Percentiles rank a stretch among this genome's conserved stretches.
phyloP scores from a whole-genome alignment of 1,284 basidiomycete species.

The Sporisorium iseilematis-ciliati region DNA sequence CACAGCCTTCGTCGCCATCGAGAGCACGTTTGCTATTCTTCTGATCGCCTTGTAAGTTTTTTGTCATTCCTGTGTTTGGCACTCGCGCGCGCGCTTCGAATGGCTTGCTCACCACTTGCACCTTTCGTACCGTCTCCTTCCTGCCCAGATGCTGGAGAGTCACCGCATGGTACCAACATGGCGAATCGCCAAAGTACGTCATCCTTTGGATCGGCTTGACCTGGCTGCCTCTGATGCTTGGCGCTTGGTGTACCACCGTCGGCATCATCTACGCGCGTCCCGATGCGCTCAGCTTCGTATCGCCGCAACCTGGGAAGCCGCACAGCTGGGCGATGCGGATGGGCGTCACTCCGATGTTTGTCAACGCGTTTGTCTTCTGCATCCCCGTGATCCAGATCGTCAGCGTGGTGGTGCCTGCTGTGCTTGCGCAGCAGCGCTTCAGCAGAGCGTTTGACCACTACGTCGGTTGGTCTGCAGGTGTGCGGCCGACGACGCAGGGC shows the following conservation, averaged over 20 bases:
- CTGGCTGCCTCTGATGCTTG: slow-evolving; percentile 40
- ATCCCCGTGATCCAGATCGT: slow-evolving; percentile 28
- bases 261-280: slow-evolving; percentile 39
- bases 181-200: slow-evolving; percentile 26
- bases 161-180: slow-evolving; percentile 30
- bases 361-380: slow-evolving; percentile 29
- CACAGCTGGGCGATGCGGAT: slow-evolving; percentile 20
- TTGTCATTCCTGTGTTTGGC: too few species aligned
- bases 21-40: slow-evolving; percentile 25
- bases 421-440: slow-evolving; percentile 20
- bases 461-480: slow-evolving; percentile 14
- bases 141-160: slow-evolving; percentile 33
- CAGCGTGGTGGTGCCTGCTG: slow-evolving; percentile 32
- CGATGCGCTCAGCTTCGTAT: slow-evolving; percentile 34
- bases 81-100: neutral
- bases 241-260: slow-evolving; percentile 32
- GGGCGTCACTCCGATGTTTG: slow-evolving; percentile 32
- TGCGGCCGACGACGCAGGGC: slow-evolving; percentile 5
- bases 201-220: slow-evolving; percentile 36
- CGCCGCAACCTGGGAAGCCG: slow-evolving; percentile 35
- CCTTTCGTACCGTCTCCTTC: neutral
- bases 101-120: neutral
- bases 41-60: slow-evolving; percentile 38
- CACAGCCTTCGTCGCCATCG: slow-evolving; percentile 30
- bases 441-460: slow-evolving; percentile 20